These are phyloP conservation scores for Mollisia scopiformis DNA, from an alignment of 2,329 filamentous ascomycete genomes.

Conservation along the genomic window DNA sequence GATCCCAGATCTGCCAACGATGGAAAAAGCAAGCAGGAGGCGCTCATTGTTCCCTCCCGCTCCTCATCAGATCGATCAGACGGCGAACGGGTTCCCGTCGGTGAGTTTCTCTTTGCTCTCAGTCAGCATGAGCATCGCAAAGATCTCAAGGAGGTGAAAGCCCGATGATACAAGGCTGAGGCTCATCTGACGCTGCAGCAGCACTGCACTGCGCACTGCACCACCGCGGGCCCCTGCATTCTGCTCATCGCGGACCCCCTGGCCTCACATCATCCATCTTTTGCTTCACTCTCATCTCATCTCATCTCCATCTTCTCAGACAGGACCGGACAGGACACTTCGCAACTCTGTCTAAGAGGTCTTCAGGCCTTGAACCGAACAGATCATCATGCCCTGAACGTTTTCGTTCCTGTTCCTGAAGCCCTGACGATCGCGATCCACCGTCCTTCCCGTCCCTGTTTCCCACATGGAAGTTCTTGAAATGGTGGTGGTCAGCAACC, in stretches of 20 bases:
- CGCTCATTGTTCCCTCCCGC: not conserved
- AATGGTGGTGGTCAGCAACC: not conserved
- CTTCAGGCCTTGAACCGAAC: not conserved
- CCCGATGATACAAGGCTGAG: conserved; percentile 20
- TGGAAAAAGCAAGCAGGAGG: not conserved
- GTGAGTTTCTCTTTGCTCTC: not conserved
- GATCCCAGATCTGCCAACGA: not conserved
- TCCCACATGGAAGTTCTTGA: not conserved
- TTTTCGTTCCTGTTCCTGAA: conserved; percentile 5
- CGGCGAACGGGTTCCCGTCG: too few relatives aligned
- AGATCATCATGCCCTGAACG: not conserved
- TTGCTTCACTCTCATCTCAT: conserved; percentile 17
- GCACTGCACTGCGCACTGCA: not conserved
- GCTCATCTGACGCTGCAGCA: conserved; percentile 11
- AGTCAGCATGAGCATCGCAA: conserved; percentile 1
- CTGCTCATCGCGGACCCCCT: not conserved
- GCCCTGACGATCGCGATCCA: not conserved
- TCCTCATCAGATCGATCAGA: too few relatives aligned
- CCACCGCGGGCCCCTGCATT: conserved; percentile 11
- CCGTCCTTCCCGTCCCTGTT: not conserved
- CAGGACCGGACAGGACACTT: too few relatives aligned
- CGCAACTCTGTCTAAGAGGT: not conserved
- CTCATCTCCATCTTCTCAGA: conserved; percentile 12
- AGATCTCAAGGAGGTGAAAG: not conserved
- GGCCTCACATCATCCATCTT: conserved; percentile 11